phyloP scores from a whole-genome alignment of 495 filamentous ascomycete genomes.

The Letharia columbiana region DNA sequence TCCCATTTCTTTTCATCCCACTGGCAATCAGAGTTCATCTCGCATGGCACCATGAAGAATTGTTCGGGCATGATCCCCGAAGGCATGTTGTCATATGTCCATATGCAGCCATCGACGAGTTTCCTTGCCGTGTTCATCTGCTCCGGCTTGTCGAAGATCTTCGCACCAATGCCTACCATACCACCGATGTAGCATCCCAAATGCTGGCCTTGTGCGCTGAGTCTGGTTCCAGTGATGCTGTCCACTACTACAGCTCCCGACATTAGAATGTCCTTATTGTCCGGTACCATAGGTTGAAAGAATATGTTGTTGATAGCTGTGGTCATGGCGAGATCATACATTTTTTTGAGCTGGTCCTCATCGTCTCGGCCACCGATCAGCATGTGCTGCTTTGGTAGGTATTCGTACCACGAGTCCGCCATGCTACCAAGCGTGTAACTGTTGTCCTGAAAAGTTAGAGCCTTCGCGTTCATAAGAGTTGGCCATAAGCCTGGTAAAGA shows the following conservation, averaged over 20 bases:
- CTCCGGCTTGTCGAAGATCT: slow-evolving; percentile 46
- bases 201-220: slow-evolving; percentile 39
- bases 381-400: slow-evolving; percentile 76
- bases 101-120: slow-evolving; percentile 51
- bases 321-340: slow-evolving; percentile 67
- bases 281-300: slow-evolving; percentile 71
- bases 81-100: slow-evolving; percentile 49
- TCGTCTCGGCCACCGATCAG: slow-evolving; percentile 71
- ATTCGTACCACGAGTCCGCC: slow-evolving; percentile 92
- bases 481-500: slow-evolving; percentile 79
- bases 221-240: slow-evolving; percentile 12
- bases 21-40: slow-evolving; percentile 36
- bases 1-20: slow-evolving; percentile 51
- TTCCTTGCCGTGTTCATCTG: slow-evolving; percentile 48
- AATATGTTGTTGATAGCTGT: slow-evolving; percentile 68
- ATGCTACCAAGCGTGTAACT: slow-evolving; percentile 74
- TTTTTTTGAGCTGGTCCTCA: slow-evolving; percentile 65
- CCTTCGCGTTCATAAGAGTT: slow-evolving; percentile 56
- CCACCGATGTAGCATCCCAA: slow-evolving; percentile 55
- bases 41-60: slow-evolving; percentile 46
- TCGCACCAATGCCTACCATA: slow-evolving; percentile 51
- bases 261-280: slow-evolving; percentile 69
- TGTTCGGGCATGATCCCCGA: slow-evolving; percentile 55
- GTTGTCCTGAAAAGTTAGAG: slow-evolving; percentile 36
- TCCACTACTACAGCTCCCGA: slow-evolving; percentile 43